Evolutionary conservation across 768 basidiomycete genomes (phyloP).

Genomic region (Leccinellum luteum): DNA sequence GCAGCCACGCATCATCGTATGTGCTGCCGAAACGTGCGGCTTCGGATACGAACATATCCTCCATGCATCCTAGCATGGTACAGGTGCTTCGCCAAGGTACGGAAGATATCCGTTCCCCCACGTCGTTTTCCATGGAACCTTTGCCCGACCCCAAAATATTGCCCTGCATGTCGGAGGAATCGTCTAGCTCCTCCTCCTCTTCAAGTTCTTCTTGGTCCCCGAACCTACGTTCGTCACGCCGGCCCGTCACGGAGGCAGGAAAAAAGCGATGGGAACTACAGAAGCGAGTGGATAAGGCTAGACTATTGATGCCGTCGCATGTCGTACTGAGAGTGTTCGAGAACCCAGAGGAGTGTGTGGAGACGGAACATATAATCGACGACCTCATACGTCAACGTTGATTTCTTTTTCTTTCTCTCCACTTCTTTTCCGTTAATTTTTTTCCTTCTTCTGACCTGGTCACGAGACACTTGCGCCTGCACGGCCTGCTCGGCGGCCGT

Average conservation of each 20-base stretch:
- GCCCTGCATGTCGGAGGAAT: conserved; percentile 25
- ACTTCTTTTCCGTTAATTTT: not conserved
- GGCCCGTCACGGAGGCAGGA: conserved; percentile 48
- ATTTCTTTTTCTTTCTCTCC: not conserved
- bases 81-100: conserved; percentile 14
- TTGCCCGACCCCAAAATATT: conserved; percentile 9
- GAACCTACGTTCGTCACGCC: conserved; percentile 9
- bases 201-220: conserved; percentile 21
- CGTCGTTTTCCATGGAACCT: conserved; percentile 10
- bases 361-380: conserved; percentile 46
- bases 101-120: conserved; percentile 12
- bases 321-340: conserved; percentile 66
- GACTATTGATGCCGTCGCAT: conserved; percentile 54
- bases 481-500: too few species aligned
- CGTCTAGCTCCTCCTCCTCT: conserved; percentile 22
- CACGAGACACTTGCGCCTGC: not conserved
- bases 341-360: conserved; percentile 65
- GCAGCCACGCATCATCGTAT: not conserved
- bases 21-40: conserved; percentile 14
- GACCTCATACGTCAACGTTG: not conserved
- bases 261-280: conserved; percentile 59
- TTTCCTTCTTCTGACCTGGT: not conserved
- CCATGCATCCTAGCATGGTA: conserved; percentile 5
- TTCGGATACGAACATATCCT: conserved; percentile 20
- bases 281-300: conserved; percentile 58